Evolutionary conservation across 352 stramenopile species (phyloP), one percentile per base, ranked within the genome.

Genomic region (Globisporangium uncinulatum): DNA sequence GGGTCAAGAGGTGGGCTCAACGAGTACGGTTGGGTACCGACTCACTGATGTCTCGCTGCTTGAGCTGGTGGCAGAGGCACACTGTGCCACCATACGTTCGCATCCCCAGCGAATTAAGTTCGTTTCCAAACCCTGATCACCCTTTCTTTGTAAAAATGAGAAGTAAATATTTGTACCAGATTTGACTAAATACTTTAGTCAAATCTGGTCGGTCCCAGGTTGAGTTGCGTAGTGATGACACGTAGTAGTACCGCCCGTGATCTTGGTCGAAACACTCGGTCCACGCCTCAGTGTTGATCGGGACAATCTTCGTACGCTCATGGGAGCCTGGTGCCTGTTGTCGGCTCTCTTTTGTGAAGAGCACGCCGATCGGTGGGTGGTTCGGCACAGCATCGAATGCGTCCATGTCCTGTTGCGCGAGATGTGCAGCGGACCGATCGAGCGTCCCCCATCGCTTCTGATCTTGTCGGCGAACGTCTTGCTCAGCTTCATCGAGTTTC

Each of bases 401-500:
- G n/a, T 47, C 10, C 19, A 61, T 49, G 0, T 51, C 24, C 36
- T 51, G 20, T 20, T 42, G 37, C 3, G 61, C 58, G 14, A 67
- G 39, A 15, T 69, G 54, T 0, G 47, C 46, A 2, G 61, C 59
- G 0, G 65, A 65, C 0, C 50, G 62, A 0, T 78, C 58, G 14
- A 84, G 46, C 4, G 19, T 70, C 2, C 65, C 51, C 74, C 72
- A 81, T 9, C 71, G 65, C 34, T 79, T 59, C 17, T 57, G 54
- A 21, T 72, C 75, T n/a, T 71, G 59, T 14, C 41, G 47, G 5
- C 59, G 63, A 17, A 84, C 67, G 13, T 67, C 59, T 9, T 59
- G 64, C 10, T 74, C 67, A 39, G 66, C 73, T 6, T 61, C 51
- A 20, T 74, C 63, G 4, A 83, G 58, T 39, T 75, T 84, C 56